Conservation (phyloP, 306 rosid genomes). For the Lagenaria siceraria region DNA sequence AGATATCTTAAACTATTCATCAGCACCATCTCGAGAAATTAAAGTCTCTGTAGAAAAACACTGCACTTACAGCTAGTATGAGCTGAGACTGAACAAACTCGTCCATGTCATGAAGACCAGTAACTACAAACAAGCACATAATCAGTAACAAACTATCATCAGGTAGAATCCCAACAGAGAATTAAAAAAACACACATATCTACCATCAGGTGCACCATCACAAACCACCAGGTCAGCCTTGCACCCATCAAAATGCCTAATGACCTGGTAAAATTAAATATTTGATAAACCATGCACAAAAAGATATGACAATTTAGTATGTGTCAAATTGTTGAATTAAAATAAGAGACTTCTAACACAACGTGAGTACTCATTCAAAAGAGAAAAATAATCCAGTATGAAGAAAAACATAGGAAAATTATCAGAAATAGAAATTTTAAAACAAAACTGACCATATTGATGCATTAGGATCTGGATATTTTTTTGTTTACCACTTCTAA, state of each 20-base stretch:
- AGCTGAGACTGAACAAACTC: slow-evolving; percentile 97
- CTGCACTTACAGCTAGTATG: slow-evolving; percentile 74
- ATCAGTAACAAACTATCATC: neutral
- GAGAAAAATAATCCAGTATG: neutral
- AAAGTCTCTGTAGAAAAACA: neutral
- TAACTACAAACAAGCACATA: slow-evolving; percentile 39
- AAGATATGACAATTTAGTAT: neutral
- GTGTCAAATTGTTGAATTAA: neutral
- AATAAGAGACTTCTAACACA: neutral
- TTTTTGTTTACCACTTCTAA: neutral
- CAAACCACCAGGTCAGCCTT: slow-evolving; percentile 97
- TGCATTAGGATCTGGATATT: neutral
- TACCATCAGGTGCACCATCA: slow-evolving; percentile 99
- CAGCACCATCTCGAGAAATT: neutral
- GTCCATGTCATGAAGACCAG: slow-evolving; percentile 99
- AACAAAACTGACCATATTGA: neutral
- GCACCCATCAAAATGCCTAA: slow-evolving; percentile 95
- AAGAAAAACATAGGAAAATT: neutral
- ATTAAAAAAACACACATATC: neutral
- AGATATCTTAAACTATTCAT: neutral
- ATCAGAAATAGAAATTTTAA: neutral
- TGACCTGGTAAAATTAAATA: slow-evolving; percentile 45
- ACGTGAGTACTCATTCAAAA: neutral
- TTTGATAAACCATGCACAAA: neutral
- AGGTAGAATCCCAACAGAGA: slow-evolving; percentile 4